Evolutionary conservation across 441 rosid species (phyloP), one percentile per base, ranked within the genome.

Genomic region (Corymbia citriodora): DNA sequence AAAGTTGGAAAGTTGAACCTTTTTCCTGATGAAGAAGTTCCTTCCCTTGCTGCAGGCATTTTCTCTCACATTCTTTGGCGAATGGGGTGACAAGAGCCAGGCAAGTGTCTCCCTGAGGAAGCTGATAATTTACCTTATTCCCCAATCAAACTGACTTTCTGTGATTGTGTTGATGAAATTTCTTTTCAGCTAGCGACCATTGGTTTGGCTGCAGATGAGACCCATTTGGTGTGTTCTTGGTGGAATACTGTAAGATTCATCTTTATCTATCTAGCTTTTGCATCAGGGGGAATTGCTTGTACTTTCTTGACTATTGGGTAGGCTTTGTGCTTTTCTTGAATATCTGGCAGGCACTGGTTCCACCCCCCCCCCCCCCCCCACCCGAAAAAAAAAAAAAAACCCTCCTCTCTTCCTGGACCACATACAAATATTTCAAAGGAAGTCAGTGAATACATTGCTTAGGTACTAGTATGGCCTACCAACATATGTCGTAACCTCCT

Each of bases 41-140:
- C 83, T 74, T 74, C 83, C 83, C 50, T 74, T 74, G 29, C 50
- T 74, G 29, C 83, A 74, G 83, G 83, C 83, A 10, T 74, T 74
- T 74, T 98, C 99, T 55, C 96, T 98, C 86, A 97, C 97, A 17
- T 97, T 98, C 93, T 97, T 98, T 92, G 99, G 99, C 36, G 99
- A 98, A 95, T 96, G 97, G 97, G 99, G 99, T 88, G 99, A 98
- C 94, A 98, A 95, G 96, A 98, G 99, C 93, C 99, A 97, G 99
- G 99, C 96, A 91, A 91, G 91, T 7, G 21, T 89, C 23, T 88
- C n/a, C 79, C 85, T 74, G 50, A 40, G 50, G 50, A 74, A 74
- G 83, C 50, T 74, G 83, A 74, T 74, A 19, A 21, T 40, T 7
- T 74, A 40, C 16, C 50, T 40, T 11, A 74, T 40, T 21, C 91